A percentile compares a stretch with the other conserved stretches of the same genome.
Evolutionary conservation across 2,329 filamentous ascomycete genomes (phyloP).

Genomic region (Alternaria viburni): DNA sequence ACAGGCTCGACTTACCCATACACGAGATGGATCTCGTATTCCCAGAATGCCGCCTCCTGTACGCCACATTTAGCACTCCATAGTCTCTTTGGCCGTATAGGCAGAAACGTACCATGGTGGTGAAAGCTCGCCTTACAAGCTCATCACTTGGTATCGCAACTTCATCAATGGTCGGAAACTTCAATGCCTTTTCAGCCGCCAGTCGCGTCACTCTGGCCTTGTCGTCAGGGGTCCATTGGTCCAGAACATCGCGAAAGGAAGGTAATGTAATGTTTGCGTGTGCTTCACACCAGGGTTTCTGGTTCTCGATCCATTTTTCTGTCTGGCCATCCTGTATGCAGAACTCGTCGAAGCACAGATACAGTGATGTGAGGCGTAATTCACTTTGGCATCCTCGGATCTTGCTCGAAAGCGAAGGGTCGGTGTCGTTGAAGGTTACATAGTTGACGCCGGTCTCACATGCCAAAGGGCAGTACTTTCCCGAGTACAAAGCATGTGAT

Average conservation of each 20-base stretch:
- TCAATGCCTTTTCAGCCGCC: slow-evolving; percentile 27
- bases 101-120: slow-evolving; percentile 33
- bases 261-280: slow-evolving; percentile 32
- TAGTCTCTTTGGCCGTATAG: background rate
- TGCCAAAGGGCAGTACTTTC: slow-evolving; percentile 37
- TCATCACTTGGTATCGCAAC: slow-evolving; percentile 28
- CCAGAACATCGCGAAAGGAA: slow-evolving; percentile 31
- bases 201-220: slow-evolving; percentile 22
- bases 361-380: slow-evolving; percentile 34
- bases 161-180: slow-evolving; percentile 20
- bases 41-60: slow-evolving; percentile 36
- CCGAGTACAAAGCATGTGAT: slow-evolving; percentile 20
- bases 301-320: slow-evolving; percentile 23
- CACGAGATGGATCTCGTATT: slow-evolving; percentile 36
- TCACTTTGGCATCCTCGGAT: slow-evolving; percentile 34
- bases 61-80: background rate
- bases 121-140: slow-evolving; percentile 36
- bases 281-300: slow-evolving; percentile 30
- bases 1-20: slow-evolving; percentile 31
- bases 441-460: slow-evolving; percentile 40
- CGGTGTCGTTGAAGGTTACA: slow-evolving; percentile 42
- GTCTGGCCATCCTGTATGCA: slow-evolving; percentile 25
- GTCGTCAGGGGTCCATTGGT: slow-evolving; percentile 27
- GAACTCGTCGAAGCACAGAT: slow-evolving; percentile 37
- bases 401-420: slow-evolving; percentile 32